These are phyloP conservation scores for Russula earlei DNA, from an alignment of 768 basidiomycete species.

Conservation along the genomic window DNA sequence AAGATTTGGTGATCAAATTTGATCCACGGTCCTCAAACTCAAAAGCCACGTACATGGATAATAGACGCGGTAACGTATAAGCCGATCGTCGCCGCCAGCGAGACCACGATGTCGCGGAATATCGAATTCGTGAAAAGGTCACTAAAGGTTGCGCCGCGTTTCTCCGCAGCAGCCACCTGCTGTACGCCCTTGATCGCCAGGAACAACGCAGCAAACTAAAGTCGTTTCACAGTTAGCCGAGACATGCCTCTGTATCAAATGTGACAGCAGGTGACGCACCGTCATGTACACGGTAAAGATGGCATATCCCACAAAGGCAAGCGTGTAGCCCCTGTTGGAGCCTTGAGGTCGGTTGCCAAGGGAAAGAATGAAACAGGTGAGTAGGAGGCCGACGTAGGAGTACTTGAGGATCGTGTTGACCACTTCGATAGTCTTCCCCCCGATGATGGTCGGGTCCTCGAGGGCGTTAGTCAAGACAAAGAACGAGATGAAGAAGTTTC, in stretches of 20 bases:
- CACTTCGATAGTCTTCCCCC: slow-evolving; percentile 51
- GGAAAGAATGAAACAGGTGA: slow-evolving; percentile 80
- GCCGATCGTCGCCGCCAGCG: slow-evolving; percentile 79
- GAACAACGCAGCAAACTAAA: slow-evolving; percentile 65
- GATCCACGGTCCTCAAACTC: background rate
- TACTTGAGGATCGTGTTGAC: slow-evolving; percentile 77
- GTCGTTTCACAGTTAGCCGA: slow-evolving; percentile 7
- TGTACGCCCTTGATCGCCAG: slow-evolving; percentile 77
- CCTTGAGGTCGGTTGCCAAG: slow-evolving; percentile 92
- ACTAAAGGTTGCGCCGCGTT: slow-evolving; percentile 39
- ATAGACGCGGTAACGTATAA: slow-evolving; percentile 78
- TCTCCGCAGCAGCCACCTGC: slow-evolving; percentile 38
- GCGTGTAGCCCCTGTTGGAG: slow-evolving; percentile 76
- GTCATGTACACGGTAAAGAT: slow-evolving; percentile 97
- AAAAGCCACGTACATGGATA: slow-evolving; percentile 60
- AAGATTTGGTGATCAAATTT: background rate
- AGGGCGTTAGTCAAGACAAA: slow-evolving; percentile 65
- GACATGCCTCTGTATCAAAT: background rate
- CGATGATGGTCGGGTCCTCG: slow-evolving; percentile 49
- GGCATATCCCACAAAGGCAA: slow-evolving; percentile 80
- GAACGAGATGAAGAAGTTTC: slow-evolving; percentile 90
- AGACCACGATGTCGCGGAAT: slow-evolving; percentile 81
- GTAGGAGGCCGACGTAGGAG: slow-evolving; percentile 77
- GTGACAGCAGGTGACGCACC: slow-evolving; percentile 38
- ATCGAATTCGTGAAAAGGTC: slow-evolving; percentile 70